phyloP scores from a whole-genome alignment of 345 rosid species.

The Citrus trifoliata region DNA sequence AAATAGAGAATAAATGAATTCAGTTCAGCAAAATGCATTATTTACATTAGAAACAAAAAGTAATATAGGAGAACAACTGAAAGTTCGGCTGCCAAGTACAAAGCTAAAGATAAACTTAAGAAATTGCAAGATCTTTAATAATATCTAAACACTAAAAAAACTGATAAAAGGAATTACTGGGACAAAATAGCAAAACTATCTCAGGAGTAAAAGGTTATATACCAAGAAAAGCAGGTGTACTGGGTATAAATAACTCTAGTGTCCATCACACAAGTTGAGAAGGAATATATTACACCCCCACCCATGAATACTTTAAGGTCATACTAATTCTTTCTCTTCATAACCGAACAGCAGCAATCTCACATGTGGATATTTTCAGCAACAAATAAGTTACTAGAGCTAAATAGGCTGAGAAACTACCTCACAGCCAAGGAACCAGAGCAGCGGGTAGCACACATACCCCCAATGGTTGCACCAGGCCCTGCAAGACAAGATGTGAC shows the following conservation, averaged over 20 bases:
- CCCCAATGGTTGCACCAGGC: slow-evolving; percentile 93
- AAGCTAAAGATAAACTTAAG: not conserved
- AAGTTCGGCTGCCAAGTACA: not conserved
- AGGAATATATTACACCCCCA: not conserved
- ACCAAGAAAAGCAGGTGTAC: not conserved
- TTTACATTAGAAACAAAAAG: not conserved
- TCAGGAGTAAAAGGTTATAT: not conserved
- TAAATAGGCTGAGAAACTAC: slow-evolving; percentile 38
- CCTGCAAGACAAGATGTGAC: slow-evolving; percentile 43
- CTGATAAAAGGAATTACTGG: not conserved
- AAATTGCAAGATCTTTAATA: not conserved
- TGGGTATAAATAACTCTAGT: not conserved
- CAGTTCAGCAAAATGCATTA: not conserved
- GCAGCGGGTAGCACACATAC: slow-evolving; percentile 98
- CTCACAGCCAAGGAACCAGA: slow-evolving; percentile 95
- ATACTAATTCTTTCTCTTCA: not conserved
- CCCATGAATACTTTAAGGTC: not conserved
- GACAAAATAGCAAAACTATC: not conserved
- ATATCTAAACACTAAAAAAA: not conserved
- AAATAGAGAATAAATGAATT: not conserved
- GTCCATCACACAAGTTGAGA: not conserved
- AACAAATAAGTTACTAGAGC: slow-evolving; percentile 5
- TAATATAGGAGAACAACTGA: not conserved
- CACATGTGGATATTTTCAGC: not conserved
- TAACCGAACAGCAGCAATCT: not conserved